A percentile compares a stretch with the other conserved stretches of the same genome.
Conservation (phyloP, 1,284 basidiomycete species). For the Cerrena zonata region DNA sequence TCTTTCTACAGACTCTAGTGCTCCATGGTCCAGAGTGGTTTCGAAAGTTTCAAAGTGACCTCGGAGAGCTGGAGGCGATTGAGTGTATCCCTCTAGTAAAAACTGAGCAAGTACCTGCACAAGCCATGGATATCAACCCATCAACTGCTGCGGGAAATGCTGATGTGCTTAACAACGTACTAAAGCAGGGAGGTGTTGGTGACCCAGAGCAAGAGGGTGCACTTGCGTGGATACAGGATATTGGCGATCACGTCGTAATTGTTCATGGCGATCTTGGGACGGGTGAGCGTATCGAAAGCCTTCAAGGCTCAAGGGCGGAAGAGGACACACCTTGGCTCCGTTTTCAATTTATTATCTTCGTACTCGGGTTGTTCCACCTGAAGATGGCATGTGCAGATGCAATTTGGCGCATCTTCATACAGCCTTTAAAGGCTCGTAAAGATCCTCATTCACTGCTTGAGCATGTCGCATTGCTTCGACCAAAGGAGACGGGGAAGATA, state of each 20-base stretch:
- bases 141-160: constrained; percentile 2
- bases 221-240: not conserved
- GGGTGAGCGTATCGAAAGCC: not conserved
- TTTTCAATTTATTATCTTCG: constrained; percentile 21
- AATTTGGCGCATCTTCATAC: constrained; percentile 21
- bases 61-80: not conserved
- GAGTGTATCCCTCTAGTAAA: not conserved
- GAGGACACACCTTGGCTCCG: not conserved
- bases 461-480: constrained; percentile 19
- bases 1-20: constrained; percentile 5
- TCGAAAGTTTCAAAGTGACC: not conserved
- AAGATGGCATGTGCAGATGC: constrained; percentile 31
- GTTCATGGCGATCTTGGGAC: constrained; percentile 6
- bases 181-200: not conserved
- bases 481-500: constrained; percentile 27
- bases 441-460: constrained; percentile 8
- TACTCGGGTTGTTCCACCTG: constrained; percentile 27
- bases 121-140: constrained; percentile 4
- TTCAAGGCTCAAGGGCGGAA: not conserved
- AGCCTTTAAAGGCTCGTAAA: not conserved
- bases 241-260: not conserved
- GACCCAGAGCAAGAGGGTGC: not conserved
- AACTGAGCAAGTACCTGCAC: not conserved
- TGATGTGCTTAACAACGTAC: not conserved
- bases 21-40: not conserved